Percentiles rank a stretch among this genome's conserved stretches.
Evolutionary conservation across 2,329 filamentous ascomycete species (phyloP).

Genomic region (Pyricularia grisea): DNA sequence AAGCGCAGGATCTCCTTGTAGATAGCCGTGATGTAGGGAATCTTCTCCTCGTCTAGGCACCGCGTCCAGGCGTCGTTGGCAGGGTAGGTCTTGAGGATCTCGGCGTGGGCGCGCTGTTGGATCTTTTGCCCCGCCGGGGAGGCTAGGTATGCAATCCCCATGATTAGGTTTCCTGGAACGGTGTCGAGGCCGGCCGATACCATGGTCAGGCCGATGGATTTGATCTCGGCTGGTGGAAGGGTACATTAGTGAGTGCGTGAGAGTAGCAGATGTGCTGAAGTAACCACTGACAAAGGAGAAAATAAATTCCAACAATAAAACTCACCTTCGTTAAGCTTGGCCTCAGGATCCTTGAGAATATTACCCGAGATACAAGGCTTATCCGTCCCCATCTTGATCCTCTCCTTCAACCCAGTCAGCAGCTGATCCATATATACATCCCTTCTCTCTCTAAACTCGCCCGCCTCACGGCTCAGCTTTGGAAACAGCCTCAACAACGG

Average conservation of each 20-base stretch:
- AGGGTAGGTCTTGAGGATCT: constrained; percentile 64
- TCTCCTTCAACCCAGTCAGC: neutral
- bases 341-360: neutral
- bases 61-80: constrained; percentile 67
- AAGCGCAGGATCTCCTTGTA: constrained; percentile 72
- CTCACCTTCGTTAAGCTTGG: constrained; percentile 32
- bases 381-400: neutral
- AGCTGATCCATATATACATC: neutral
- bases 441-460: neutral
- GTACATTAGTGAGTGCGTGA: constrained; percentile 18
- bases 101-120: constrained; percentile 58
- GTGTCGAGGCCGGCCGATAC: constrained; percentile 76
- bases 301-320: too few relatives aligned
- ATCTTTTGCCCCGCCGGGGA: constrained; percentile 41
- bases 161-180: constrained; percentile 69
- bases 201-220: constrained; percentile 32
- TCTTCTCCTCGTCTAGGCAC: constrained; percentile 64
- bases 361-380: neutral
- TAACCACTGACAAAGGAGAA: too few relatives aligned
- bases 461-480: constrained; percentile 50
- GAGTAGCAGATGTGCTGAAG: too few relatives aligned
- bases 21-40: constrained; percentile 67
- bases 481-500: constrained; percentile 48
- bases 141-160: constrained; percentile 57
- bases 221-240: constrained; percentile 36